Conservation (phyloP, 1,139 yeast species). For the Arxiozyma telluris region DNA sequence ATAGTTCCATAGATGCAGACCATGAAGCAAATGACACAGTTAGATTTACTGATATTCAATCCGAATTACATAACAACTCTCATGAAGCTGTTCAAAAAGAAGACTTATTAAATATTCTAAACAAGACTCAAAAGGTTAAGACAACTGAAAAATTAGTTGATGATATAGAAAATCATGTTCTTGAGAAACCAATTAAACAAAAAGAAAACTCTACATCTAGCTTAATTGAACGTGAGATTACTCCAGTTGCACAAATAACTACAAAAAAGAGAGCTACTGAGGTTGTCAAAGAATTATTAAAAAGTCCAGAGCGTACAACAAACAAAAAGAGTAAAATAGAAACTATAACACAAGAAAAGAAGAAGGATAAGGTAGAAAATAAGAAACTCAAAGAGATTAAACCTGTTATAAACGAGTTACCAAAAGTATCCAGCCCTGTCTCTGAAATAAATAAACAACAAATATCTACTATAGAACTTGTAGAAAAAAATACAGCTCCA, state of each 20-base stretch:
- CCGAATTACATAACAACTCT: neutral
- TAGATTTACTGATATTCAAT: constrained; percentile 4
- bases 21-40: constrained; percentile 6
- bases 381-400: neutral
- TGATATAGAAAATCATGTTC: neutral
- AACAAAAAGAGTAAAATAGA: neutral
- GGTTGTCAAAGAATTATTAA: neutral
- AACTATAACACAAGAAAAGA: neutral
- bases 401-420: neutral
- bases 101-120: constrained; percentile 6
- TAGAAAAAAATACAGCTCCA: neutral
- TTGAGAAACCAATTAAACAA: neutral
- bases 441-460: neutral
- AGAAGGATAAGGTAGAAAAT: neutral
- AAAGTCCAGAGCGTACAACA: neutral
- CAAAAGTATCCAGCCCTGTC: neutral
- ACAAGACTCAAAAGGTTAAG: neutral
- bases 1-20: neutral
- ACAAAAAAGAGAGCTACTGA: neutral
- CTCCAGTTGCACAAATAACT: neutral
- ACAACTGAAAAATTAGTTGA: neutral
- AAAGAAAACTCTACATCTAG: neutral
- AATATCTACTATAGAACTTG: neutral
- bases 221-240: neutral
- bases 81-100: constrained; percentile 5